These are phyloP conservation scores for Striga hermonthica DNA, from an alignment of 305 asterid genomes.

Conservation along the genomic window DNA sequence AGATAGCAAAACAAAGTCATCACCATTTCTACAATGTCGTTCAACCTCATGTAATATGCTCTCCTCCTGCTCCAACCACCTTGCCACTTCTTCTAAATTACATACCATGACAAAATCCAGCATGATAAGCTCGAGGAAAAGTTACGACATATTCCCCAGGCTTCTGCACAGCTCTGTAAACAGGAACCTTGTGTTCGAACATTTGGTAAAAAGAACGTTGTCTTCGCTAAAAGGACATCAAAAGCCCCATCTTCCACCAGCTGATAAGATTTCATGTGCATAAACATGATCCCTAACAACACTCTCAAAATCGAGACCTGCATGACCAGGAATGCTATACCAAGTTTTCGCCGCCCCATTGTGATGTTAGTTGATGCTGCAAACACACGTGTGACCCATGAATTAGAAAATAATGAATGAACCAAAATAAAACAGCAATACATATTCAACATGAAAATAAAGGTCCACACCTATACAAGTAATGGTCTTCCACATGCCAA, in stretches of 20 bases:
- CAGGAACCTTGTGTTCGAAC: slow-evolving; percentile 77
- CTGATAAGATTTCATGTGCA: slow-evolving; percentile 59
- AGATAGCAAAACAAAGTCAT: slow-evolving; percentile 47
- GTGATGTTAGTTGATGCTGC: slow-evolving; percentile 94
- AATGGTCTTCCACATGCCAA: slow-evolving; percentile 99
- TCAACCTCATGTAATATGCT: slow-evolving; percentile 51
- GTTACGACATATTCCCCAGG: slow-evolving; percentile 92
- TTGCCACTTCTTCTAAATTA: slow-evolving; percentile 67
- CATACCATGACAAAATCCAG: slow-evolving; percentile 98
- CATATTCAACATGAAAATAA: background rate
- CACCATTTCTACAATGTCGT: slow-evolving; percentile 41
- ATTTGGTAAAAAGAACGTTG: slow-evolving; percentile 93
- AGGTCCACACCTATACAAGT: slow-evolving; percentile 70
- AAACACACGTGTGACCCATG: background rate
- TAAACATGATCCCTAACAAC: slow-evolving; percentile 78
- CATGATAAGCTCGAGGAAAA: slow-evolving; percentile 95
- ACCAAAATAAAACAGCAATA: background rate
- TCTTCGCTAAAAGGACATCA: slow-evolving; percentile 89
- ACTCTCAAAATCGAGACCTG: slow-evolving; percentile 83
- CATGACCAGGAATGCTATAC: slow-evolving; percentile 96
- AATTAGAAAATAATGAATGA: slow-evolving; percentile 2
- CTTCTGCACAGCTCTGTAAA: slow-evolving; percentile 89
- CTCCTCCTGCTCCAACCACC: slow-evolving; percentile 70
- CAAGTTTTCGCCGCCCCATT: slow-evolving; percentile 98
- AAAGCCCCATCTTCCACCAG: slow-evolving; percentile 95